These are phyloP conservation scores for Neospermospora avenae DNA, from an alignment of 2,329 filamentous ascomycete species.

Conservation along the genomic window DNA sequence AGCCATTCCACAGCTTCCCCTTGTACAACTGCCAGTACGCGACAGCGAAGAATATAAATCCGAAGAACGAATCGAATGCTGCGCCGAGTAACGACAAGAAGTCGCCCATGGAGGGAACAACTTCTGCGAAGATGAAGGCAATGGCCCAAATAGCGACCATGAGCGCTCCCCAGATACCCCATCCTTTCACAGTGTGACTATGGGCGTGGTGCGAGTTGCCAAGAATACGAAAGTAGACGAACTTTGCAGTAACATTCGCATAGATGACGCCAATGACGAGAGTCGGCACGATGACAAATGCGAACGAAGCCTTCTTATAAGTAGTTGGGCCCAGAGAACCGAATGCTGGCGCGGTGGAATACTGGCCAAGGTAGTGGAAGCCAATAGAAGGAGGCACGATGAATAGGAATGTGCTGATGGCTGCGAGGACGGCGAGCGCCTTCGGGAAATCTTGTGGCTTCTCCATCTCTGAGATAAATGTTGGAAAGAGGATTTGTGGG, in stretches of 20 bases:
- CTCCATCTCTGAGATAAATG: constrained; percentile 50
- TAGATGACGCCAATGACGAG: constrained; percentile 49
- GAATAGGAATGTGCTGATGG: constrained; percentile 45
- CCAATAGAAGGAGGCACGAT: constrained; percentile 48
- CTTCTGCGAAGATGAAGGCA: constrained; percentile 46
- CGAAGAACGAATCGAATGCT: constrained; percentile 48
- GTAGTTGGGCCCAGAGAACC: constrained; percentile 42
- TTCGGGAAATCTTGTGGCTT: constrained; percentile 49
- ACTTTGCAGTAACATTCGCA: constrained; percentile 47
- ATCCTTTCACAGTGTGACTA: constrained; percentile 46
- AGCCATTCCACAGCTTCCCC: constrained; percentile 38
- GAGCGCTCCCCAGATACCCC: constrained; percentile 42
- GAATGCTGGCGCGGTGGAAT: constrained; percentile 48
- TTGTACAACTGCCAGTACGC: constrained; percentile 46
- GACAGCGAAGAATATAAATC: constrained; percentile 49
- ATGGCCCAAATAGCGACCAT: constrained; percentile 44
- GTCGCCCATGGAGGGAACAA: constrained; percentile 48
- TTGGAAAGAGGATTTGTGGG: constrained; percentile 49
- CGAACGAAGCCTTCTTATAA: constrained; percentile 48
- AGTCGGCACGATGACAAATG: constrained; percentile 49
- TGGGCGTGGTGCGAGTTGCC: constrained; percentile 44
- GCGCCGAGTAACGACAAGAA: constrained; percentile 47
- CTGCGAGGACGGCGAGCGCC: constrained; percentile 44
- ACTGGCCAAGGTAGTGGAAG: constrained; percentile 47
- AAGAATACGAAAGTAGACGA: constrained; percentile 44